Evolutionary conservation across 169 alveolate species (phyloP).

Genomic region (Amoebophrya sp.): DNA sequence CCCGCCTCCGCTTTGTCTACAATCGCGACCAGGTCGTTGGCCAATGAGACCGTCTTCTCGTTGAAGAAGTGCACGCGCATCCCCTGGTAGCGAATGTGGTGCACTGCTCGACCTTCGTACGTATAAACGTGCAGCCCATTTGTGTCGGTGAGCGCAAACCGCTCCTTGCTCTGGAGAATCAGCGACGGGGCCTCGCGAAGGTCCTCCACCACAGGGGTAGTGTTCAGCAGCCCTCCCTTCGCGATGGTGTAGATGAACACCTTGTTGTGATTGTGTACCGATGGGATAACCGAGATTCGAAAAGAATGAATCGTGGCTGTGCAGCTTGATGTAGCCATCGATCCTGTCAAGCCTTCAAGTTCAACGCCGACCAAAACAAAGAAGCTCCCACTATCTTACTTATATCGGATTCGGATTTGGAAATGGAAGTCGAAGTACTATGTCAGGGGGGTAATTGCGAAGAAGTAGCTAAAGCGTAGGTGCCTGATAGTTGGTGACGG

Average conservation of each 20-base stretch:
- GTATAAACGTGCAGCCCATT: neutral
- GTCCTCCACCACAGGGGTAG: constrained; percentile 7
- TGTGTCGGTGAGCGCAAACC: neutral
- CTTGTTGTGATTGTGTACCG: too few species aligned
- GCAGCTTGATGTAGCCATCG: too few species aligned
- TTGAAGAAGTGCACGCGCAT: neutral
- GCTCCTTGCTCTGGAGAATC: neutral
- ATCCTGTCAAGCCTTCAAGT: too few species aligned
- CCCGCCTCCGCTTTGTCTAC: too few species aligned
- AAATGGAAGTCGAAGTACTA: too few species aligned
- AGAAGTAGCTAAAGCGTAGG: too few species aligned
- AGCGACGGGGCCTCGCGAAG: constrained; percentile 1
- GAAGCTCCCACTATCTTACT: too few species aligned
- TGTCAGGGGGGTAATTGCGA: too few species aligned
- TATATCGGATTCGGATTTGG: too few species aligned
- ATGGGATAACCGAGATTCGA: too few species aligned
- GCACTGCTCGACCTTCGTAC: neutral
- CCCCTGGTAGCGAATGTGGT: neutral
- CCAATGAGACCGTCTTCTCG: neutral
- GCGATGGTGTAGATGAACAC: constrained; percentile 44
- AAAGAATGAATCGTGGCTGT: too few species aligned
- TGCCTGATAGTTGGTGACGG: constrained; percentile 51
- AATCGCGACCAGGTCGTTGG: neutral
- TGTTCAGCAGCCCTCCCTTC: neutral
- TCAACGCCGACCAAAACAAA: too few species aligned